These are phyloP conservation scores for Venustampulla echinocandica DNA, from an alignment of 495 filamentous ascomycete genomes.

Conservation along the genomic window DNA sequence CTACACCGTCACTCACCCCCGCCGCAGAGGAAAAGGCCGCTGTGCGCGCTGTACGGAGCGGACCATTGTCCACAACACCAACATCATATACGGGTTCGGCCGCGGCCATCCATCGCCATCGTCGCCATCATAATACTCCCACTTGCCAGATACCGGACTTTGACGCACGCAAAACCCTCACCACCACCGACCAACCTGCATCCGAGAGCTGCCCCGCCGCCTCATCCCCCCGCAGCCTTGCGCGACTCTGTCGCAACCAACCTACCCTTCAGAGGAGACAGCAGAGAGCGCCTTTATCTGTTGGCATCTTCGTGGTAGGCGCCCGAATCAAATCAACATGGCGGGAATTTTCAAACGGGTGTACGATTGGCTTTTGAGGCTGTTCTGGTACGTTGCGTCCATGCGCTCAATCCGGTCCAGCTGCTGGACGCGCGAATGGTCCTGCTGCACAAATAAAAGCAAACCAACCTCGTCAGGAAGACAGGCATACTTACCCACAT, in stretches of 20 bases:
- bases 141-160: background rate
- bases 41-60: background rate
- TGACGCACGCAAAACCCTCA: no score
- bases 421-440: background rate
- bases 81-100: background rate
- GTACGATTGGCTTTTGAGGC: constrained; percentile 96
- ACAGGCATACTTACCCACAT: background rate
- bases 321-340: constrained; percentile 40
- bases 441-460: background rate
- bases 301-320: background rate
- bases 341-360: constrained; percentile 83
- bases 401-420: background rate
- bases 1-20: constrained; percentile 18
- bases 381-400: constrained; percentile 78
- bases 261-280: background rate
- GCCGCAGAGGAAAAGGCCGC: constrained; percentile 10
- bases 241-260: constrained; percentile 6
- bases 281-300: background rate
- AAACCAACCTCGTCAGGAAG: background rate
- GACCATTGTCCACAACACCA: constrained; percentile 1
- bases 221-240: constrained; percentile 9
- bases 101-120: background rate
- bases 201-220: background rate
- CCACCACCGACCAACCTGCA: background rate
- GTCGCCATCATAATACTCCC: background rate